phyloP scores from a whole-genome alignment of 176 grass and related monocot genomes.

The Cenchrus americanus region DNA sequence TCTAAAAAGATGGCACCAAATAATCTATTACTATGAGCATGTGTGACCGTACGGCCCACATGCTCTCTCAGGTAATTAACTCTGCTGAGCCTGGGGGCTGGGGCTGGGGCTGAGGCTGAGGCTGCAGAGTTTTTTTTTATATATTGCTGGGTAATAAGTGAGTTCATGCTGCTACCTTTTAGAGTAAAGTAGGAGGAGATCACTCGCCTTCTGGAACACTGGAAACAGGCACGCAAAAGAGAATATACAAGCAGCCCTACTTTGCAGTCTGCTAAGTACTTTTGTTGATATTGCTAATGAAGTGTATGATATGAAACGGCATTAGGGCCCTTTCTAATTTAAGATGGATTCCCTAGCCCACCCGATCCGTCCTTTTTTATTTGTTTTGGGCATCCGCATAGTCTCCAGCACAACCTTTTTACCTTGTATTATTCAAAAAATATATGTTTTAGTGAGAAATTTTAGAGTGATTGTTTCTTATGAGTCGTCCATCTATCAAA shows the following conservation, averaged over 20 bases:
- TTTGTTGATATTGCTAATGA: background rate
- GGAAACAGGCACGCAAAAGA: background rate
- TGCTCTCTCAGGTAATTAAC: background rate
- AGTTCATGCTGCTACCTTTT: conserved; percentile 26
- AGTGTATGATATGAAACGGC: background rate
- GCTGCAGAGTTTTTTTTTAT: background rate
- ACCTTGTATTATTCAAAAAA: no score
- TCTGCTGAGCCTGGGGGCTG: background rate
- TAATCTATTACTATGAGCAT: conserved; percentile 27
- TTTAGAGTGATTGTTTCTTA: no score
- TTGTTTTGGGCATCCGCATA: background rate
- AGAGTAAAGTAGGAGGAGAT: conserved; percentile 2
- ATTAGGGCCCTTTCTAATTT: background rate
- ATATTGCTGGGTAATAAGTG: background rate
- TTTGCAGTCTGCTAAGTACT: background rate
- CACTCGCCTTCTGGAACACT: conserved; percentile 35
- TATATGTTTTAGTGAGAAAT: no score
- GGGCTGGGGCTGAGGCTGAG: conserved; percentile 15
- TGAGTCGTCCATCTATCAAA: no score
- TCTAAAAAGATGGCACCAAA: conserved; percentile 45
- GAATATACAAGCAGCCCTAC: background rate
- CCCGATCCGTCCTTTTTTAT: background rate
- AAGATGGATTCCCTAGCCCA: background rate
- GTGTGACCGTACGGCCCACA: conserved; percentile 33
- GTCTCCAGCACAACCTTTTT: no score